These are phyloP conservation scores for Fusarium chlamydosporum DNA, from an alignment of 2,329 filamentous ascomycete genomes.

Conservation along the genomic window DNA sequence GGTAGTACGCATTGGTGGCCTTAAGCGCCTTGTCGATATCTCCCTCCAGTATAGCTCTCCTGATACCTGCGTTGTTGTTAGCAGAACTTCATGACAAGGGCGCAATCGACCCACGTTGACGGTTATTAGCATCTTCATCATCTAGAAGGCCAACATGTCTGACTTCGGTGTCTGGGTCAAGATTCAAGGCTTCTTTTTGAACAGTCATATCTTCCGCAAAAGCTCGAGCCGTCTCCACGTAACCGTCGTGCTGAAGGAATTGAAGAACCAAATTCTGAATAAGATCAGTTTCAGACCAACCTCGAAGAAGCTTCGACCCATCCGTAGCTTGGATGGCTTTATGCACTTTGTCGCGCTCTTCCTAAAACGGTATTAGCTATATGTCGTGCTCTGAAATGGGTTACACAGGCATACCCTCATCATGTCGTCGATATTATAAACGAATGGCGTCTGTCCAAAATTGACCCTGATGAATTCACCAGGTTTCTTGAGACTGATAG, in stretches of 20 bases:
- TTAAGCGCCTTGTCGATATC: constrained; percentile 93
- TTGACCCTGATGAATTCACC: constrained; percentile 74
- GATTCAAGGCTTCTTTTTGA: constrained; percentile 78
- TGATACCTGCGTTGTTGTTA: constrained; percentile 74
- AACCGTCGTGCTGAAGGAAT: constrained; percentile 94
- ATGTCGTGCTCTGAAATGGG: not conserved
- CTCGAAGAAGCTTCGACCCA: constrained; percentile 72
- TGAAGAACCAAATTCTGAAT: constrained; percentile 86
- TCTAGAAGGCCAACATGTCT: constrained; percentile 77
- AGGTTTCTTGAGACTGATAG: constrained; percentile 74
- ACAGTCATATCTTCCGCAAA: constrained; percentile 85
- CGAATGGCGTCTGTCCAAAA: constrained; percentile 81
- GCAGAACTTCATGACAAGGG: constrained; percentile 4
- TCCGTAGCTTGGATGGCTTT: constrained; percentile 71
- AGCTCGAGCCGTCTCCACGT: constrained; percentile 90
- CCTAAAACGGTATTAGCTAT: constrained; percentile 58
- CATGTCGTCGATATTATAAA: constrained; percentile 91
- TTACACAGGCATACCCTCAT: constrained; percentile 72
- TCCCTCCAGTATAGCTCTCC: constrained; percentile 87
- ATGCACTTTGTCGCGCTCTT: constrained; percentile 71
- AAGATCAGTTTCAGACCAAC: constrained; percentile 79
- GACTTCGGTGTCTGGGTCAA: constrained; percentile 66
- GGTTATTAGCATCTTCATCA: constrained; percentile 86
- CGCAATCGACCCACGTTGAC: constrained; percentile 75
- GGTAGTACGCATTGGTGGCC: constrained; percentile 82